Conservation (phyloP, 2,329 filamentous ascomycete genomes). For the Aspergillus neotritici region DNA sequence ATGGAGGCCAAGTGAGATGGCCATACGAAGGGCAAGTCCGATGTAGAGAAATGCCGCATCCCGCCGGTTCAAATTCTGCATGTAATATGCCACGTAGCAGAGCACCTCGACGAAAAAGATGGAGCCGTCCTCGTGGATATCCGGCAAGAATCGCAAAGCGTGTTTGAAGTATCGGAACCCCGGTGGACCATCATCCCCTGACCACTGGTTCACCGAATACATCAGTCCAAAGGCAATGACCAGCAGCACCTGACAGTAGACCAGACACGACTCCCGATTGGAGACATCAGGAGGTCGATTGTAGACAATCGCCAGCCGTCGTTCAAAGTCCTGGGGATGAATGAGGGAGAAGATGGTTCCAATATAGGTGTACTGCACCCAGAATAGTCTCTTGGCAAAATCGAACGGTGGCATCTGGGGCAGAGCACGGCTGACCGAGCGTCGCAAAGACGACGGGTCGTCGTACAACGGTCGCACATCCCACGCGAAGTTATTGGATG, state of each 20-base stretch:
- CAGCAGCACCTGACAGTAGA: constrained; percentile 49
- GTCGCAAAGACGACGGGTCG: constrained; percentile 28
- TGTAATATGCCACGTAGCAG: constrained; percentile 51
- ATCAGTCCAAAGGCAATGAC: constrained; percentile 53
- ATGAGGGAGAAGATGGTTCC: constrained; percentile 54
- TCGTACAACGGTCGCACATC: constrained; percentile 33
- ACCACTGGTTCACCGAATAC: constrained; percentile 55
- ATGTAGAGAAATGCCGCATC: constrained; percentile 54
- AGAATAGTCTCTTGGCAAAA: constrained; percentile 47
- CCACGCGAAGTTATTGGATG: constrained; percentile 31
- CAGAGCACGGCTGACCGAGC: constrained; percentile 20
- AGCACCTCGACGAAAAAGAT: constrained; percentile 52
- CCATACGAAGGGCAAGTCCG: constrained; percentile 52
- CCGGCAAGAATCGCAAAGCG: constrained; percentile 49
- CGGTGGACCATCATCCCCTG: constrained; percentile 48
- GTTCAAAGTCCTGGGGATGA: constrained; percentile 45
- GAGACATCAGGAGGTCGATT: constrained; percentile 37
- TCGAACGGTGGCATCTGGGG: constrained; percentile 47
- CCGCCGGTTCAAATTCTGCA: constrained; percentile 53
- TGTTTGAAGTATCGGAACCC: constrained; percentile 53
- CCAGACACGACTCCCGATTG: constrained; percentile 45
- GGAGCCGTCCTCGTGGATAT: constrained; percentile 52
- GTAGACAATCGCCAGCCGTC: constrained; percentile 43
- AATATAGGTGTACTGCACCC: constrained; percentile 52
- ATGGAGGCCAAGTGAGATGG: constrained; percentile 52